A percentile compares a stretch with the other conserved stretches of the same genome.
Evolutionary conservation across 2,329 filamentous ascomycete genomes (phyloP).

Genomic region (Claviceps pazoutovae): DNA sequence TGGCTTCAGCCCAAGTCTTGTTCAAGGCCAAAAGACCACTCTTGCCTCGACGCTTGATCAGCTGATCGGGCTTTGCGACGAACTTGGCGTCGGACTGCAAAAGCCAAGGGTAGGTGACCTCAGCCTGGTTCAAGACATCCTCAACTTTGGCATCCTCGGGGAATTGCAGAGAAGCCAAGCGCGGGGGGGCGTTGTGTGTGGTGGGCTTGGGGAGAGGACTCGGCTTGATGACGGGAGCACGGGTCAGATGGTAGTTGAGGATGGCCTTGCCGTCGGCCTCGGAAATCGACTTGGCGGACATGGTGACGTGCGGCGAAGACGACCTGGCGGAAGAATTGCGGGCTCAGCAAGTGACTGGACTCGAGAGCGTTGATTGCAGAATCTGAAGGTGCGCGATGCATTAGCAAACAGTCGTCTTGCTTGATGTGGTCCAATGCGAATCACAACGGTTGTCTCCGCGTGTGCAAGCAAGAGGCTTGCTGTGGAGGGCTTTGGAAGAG

Average conservation of each 20-base stretch:
- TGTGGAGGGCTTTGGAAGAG: not conserved
- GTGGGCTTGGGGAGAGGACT: conserved; percentile 73
- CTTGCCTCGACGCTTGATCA: conserved; percentile 99
- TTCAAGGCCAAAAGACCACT: conserved; percentile 91
- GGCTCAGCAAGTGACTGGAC: not conserved
- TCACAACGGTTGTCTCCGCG: not conserved
- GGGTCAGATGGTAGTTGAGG: conserved; percentile 99
- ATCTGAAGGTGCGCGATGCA: not conserved
- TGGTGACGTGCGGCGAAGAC: conserved; percentile 19
- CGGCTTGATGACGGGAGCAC: conserved; percentile 93
- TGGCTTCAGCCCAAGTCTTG: conserved; percentile 91
- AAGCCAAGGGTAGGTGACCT: conserved; percentile 94
- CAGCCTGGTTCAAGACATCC: conserved; percentile 83
- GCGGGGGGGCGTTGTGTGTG: conserved; percentile 85
- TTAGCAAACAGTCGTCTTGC: not conserved
- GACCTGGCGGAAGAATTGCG: conserved; percentile 4
- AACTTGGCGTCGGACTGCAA: conserved; percentile 74
- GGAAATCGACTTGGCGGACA: conserved; percentile 75
- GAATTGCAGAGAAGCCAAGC: conserved; percentile 86
- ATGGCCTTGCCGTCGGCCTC: conserved; percentile 99
- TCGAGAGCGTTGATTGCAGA: not conserved
- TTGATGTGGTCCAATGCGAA: not conserved
- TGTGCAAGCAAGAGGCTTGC: not conserved
- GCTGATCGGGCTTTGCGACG: conserved; percentile 97
- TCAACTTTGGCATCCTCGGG: conserved; percentile 73